Evolutionary conservation across 2,329 filamentous ascomycete genomes (phyloP).

Genomic region (Cercospora beticola): DNA sequence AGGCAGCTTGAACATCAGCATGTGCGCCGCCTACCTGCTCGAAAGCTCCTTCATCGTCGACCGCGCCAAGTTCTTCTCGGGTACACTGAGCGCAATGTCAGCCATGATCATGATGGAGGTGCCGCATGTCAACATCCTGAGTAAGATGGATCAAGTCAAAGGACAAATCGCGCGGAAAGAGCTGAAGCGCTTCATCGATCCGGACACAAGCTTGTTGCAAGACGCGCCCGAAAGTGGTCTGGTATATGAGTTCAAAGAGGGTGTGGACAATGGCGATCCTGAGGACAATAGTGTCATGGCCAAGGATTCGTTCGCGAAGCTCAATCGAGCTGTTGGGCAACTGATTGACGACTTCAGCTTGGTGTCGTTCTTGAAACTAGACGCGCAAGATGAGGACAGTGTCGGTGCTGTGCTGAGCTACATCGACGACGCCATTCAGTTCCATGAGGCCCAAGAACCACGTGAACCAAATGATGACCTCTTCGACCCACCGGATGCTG

Average conservation of each 20-base stretch:
- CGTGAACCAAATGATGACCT: slow-evolving; percentile 70
- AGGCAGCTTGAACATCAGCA: slow-evolving; percentile 80
- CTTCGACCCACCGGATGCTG: slow-evolving; percentile 47
- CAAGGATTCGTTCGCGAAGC: slow-evolving; percentile 73
- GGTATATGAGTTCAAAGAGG: slow-evolving; percentile 42
- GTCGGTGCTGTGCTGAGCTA: slow-evolving; percentile 81
- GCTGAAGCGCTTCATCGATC: slow-evolving; percentile 84
- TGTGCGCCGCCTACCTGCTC: slow-evolving; percentile 91
- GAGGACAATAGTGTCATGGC: slow-evolving; percentile 68
- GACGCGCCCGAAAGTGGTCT: slow-evolving; percentile 65
- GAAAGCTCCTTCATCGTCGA: slow-evolving; percentile 96
- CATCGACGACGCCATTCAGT: slow-evolving; percentile 93
- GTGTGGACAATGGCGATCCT: slow-evolving; percentile 57
- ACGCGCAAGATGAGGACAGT: slow-evolving; percentile 89
- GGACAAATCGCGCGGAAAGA: slow-evolving; percentile 84
- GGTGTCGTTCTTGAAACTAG: slow-evolving; percentile 89
- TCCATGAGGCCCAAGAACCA: slow-evolving; percentile 88
- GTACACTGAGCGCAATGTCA: slow-evolving; percentile 93
- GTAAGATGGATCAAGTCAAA: slow-evolving; percentile 96
- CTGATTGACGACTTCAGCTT: slow-evolving; percentile 97
- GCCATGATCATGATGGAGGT: slow-evolving; percentile 99
- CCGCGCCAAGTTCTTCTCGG: slow-evolving; percentile 94
- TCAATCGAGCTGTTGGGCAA: slow-evolving; percentile 85
- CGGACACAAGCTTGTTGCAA: slow-evolving; percentile 78
- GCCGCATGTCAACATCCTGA: slow-evolving; percentile 92